A percentile compares a stretch with the other conserved stretches of the same genome.
Evolutionary conservation across 2,329 filamentous ascomycete species (phyloP).

Genomic region (Penicillium griseofulvum): DNA sequence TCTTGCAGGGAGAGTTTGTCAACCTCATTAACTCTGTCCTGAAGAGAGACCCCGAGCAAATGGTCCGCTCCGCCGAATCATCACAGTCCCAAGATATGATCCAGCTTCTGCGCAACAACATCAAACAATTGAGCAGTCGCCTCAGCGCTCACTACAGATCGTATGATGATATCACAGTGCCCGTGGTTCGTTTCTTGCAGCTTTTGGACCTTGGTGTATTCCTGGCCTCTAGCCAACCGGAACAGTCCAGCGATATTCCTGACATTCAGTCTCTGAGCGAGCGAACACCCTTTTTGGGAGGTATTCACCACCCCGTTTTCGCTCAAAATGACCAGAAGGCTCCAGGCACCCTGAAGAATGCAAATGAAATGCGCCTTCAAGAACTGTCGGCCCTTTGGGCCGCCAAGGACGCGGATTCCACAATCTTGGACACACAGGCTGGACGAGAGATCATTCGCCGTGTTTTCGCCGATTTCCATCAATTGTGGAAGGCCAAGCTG

Average conservation of each 20-base stretch:
- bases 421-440: slow-evolving; percentile 38
- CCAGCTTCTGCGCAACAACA: slow-evolving; percentile 51
- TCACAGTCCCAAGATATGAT: slow-evolving; percentile 33
- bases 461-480: slow-evolving; percentile 70
- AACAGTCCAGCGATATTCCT: slow-evolving; percentile 15
- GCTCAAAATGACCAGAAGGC: slow-evolving; percentile 1
- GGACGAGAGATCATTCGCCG: slow-evolving; percentile 59
- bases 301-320: slow-evolving; percentile 22
- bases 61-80: slow-evolving; percentile 21
- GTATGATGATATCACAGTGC: slow-evolving; percentile 82
- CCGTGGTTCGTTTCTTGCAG: slow-evolving; percentile 73
- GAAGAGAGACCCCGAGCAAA: slow-evolving; percentile 37
- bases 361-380: slow-evolving; percentile 38
- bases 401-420: slow-evolving; percentile 34
- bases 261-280: slow-evolving; percentile 32
- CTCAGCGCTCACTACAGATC: slow-evolving; percentile 68
- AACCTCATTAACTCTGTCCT: slow-evolving; percentile 68
- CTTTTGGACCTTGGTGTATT: slow-evolving; percentile 74
- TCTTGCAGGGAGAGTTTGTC: slow-evolving; percentile 79
- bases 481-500: slow-evolving; percentile 76
- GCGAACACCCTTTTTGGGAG: slow-evolving; percentile 42
- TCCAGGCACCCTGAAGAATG: slow-evolving; percentile 22
- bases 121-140: slow-evolving; percentile 68
- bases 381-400: slow-evolving; percentile 37
- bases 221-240: slow-evolving; percentile 45